Percentiles rank a stretch among this genome's conserved stretches.
phyloP scores from a whole-genome alignment of 441 rosid genomes.

The Adansonia gregorii region DNA sequence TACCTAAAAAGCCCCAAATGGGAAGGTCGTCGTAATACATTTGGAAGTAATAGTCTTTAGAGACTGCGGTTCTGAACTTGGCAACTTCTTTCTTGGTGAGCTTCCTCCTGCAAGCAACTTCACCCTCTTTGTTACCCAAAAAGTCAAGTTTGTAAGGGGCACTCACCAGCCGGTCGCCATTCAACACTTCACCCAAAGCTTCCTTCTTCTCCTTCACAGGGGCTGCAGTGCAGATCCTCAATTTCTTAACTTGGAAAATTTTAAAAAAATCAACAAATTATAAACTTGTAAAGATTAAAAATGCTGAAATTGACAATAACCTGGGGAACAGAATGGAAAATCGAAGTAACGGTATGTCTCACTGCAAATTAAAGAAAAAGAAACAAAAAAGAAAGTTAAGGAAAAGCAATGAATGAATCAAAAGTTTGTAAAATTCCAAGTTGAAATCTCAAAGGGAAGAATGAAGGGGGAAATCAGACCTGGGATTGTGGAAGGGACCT shows the following conservation, averaged over 20 bases:
- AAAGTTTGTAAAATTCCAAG: neutral
- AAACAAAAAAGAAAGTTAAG: neutral
- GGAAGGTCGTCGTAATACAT: conserved; percentile 73
- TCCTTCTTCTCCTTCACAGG: conserved; percentile 46
- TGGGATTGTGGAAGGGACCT: conserved; percentile 61
- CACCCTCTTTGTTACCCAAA: conserved; percentile 39
- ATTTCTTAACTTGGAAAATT: neutral
- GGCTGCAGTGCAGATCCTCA: conserved; percentile 22
- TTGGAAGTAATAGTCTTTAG: conserved; percentile 60
- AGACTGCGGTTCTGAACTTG: conserved; percentile 45
- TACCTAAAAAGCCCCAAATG: conserved; percentile 60
- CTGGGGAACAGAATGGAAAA: conserved; percentile 48
- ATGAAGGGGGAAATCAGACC: conserved; percentile 25
- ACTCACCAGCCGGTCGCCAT: conserved; percentile 56
- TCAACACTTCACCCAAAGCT: conserved; percentile 57
- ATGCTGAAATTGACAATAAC: conserved; percentile 24
- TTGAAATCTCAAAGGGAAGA: neutral
- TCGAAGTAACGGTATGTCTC: conserved; percentile 53
- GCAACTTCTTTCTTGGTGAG: conserved; percentile 48
- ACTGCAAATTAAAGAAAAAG: conserved; percentile 27
- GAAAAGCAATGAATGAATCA: neutral
- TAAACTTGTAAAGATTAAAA: neutral
- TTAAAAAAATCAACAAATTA: neutral
- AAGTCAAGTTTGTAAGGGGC: conserved; percentile 47
- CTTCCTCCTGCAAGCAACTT: conserved; percentile 37